phyloP scores from a whole-genome alignment of 768 basidiomycete genomes.

The Auricularia heimuer region DNA sequence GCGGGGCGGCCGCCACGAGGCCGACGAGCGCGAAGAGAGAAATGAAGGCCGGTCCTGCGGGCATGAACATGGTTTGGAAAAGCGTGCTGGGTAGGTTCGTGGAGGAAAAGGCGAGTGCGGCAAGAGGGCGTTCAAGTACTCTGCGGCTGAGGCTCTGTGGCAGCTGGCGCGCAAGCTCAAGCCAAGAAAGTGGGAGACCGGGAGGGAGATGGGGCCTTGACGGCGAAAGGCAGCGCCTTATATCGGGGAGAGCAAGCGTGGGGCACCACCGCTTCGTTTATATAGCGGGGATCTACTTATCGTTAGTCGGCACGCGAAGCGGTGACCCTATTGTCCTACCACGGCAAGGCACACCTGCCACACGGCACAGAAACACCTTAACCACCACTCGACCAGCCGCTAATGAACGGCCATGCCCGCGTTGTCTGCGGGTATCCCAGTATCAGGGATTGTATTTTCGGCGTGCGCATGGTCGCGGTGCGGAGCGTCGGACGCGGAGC shows the following conservation, averaged over 20 bases:
- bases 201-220: not conserved
- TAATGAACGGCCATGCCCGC: too few species aligned
- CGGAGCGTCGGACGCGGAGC: too few species aligned
- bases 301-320: not conserved
- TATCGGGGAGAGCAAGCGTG: not conserved
- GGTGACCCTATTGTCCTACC: not conserved
- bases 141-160: not conserved
- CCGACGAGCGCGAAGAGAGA: not conserved
- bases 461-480: too few species aligned
- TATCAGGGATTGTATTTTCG: too few species aligned
- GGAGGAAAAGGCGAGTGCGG: not conserved
- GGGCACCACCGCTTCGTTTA: not conserved
- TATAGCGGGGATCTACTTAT: not conserved
- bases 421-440: too few species aligned
- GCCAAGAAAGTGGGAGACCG: not conserved
- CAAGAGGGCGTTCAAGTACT: conserved; percentile 2
- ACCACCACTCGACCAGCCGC: too few species aligned
- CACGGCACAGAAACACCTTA: too few species aligned
- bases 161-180: not conserved
- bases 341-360: too few species aligned
- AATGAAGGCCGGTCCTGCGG: not conserved
- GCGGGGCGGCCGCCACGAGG: not conserved
- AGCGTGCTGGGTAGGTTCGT: not conserved
- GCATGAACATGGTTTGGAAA: not conserved
- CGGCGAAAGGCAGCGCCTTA: not conserved